Conservation (phyloP, 805 yeast species). For the Cyberlindnera misumaiensis region DNA sequence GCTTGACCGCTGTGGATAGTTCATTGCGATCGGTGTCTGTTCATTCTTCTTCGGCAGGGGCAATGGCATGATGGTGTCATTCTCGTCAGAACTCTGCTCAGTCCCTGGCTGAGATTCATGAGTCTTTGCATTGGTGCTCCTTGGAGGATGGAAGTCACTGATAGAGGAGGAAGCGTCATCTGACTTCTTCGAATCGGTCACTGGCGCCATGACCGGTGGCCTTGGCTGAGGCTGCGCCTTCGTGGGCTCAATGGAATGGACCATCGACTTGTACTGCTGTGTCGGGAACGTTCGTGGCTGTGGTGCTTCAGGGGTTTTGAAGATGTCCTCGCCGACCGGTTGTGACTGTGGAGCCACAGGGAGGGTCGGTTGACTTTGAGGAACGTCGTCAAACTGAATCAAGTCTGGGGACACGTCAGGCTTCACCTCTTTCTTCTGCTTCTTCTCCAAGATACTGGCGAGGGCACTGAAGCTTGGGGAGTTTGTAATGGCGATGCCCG, state of each 20-base stretch:
- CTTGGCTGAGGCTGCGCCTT: too few species aligned
- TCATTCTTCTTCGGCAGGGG: too few species aligned
- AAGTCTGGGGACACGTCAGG: slow-evolving; percentile 24
- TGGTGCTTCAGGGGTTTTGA: slow-evolving; percentile 22
- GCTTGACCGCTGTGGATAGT: slow-evolving; percentile 18
- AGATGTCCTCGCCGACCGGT: slow-evolving; percentile 12
- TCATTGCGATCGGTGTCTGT: slow-evolving; percentile 4
- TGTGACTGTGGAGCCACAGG: background rate
- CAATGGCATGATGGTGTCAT: too few species aligned
- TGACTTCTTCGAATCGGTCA: too few species aligned
- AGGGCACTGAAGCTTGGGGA: slow-evolving; percentile 38
- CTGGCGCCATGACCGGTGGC: too few species aligned
- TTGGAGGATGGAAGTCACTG: too few species aligned
- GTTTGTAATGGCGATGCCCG: slow-evolving; percentile 29
- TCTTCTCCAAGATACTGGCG: slow-evolving; percentile 33
- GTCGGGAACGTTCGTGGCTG: slow-evolving; percentile 12
- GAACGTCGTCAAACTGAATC: slow-evolving; percentile 29
- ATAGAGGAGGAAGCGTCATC: too few species aligned
- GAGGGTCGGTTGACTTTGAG: background rate
- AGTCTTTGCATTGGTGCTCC: too few species aligned
- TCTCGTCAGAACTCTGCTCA: too few species aligned
- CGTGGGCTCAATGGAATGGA: too few species aligned
- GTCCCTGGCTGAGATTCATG: too few species aligned
- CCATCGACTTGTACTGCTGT: background rate
- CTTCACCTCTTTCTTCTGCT: slow-evolving; percentile 13